phyloP scores from a whole-genome alignment of 192 early-diverging fungal genomes.

The Coemansia nantahalensis region DNA sequence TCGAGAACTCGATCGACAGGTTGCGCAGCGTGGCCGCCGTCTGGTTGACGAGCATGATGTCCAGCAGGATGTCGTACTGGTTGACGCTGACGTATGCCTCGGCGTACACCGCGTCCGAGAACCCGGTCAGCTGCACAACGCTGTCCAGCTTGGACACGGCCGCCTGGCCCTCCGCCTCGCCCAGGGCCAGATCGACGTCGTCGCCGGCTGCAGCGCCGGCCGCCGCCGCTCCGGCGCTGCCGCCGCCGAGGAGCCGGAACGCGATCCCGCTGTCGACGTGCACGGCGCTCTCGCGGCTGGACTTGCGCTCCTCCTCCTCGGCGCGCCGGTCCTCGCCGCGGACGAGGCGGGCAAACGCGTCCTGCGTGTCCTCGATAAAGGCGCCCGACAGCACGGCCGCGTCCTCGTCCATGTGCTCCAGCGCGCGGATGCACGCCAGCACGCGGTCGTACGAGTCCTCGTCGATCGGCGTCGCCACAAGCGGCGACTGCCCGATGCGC shows the following conservation, averaged over 20 bases:
- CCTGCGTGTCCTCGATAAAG: slow-evolving; percentile 62
- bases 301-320: slow-evolving; percentile 39
- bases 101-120: slow-evolving; percentile 98
- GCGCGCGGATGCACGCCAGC: slow-evolving; percentile 76
- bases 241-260: slow-evolving; percentile 72
- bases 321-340: slow-evolving; percentile 62
- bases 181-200: slow-evolving; percentile 89
- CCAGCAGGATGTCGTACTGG: slow-evolving; percentile 95
- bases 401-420: slow-evolving; percentile 60
- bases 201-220: slow-evolving; percentile 76
- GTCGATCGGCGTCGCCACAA: slow-evolving; percentile 85
- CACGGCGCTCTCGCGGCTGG: slow-evolving; percentile 44
- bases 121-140: slow-evolving; percentile 95
- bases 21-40: slow-evolving; percentile 94
- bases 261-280: slow-evolving; percentile 88
- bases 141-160: slow-evolving; percentile 89
- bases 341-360: slow-evolving; percentile 57
- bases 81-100: slow-evolving; percentile 97
- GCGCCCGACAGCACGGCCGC: slow-evolving; percentile 36
- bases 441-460: slow-evolving; percentile 96
- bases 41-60: slow-evolving; percentile 97
- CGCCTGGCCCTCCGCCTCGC: slow-evolving; percentile 67
- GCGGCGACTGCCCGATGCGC: slow-evolving; percentile 86
- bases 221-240: slow-evolving; percentile 63
- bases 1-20: slow-evolving; percentile 97